These are phyloP conservation scores for Mimosa pudica DNA, from an alignment of 306 rosid species.

Conservation along the genomic window DNA sequence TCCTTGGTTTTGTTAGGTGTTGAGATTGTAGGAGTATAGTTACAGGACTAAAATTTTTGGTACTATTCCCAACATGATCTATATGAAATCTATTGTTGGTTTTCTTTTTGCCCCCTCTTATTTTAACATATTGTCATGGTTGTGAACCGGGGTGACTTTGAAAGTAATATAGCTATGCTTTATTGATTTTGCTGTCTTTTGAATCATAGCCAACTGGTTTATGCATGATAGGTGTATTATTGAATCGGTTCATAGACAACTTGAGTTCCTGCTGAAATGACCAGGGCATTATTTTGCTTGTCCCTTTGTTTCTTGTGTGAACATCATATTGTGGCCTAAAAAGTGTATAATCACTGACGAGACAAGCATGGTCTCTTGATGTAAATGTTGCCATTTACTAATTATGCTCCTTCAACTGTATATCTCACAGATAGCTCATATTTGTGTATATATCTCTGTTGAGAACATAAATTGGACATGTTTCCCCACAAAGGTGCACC, in stretches of 20 bases:
- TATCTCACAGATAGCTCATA: slow-evolving; percentile 5
- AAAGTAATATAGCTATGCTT: not conserved
- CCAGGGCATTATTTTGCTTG: not conserved
- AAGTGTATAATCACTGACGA: not conserved
- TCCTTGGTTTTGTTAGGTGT: slow-evolving; percentile 15
- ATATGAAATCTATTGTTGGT: slow-evolving; percentile 19
- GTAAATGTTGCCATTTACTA: not conserved
- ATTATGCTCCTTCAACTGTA: not conserved
- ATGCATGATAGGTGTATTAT: not conserved
- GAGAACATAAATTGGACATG: slow-evolving; percentile 7
- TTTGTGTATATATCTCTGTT: not conserved
- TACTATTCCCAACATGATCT: slow-evolving; percentile 16
- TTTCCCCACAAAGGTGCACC: slow-evolving; percentile 7
- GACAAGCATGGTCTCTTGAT: not conserved
- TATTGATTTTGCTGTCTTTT: not conserved
- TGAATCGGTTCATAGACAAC: not conserved
- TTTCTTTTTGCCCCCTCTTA: slow-evolving; percentile 4
- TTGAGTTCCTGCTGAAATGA: slow-evolving; percentile 6
- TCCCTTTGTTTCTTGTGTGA: not conserved
- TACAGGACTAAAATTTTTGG: slow-evolving; percentile 28
- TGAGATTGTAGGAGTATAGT: not conserved
- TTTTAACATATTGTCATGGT: not conserved
- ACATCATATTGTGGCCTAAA: slow-evolving; percentile 6
- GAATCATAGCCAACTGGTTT: not conserved
- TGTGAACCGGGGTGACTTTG: not conserved